Conservation (phyloP, 2,329 filamentous ascomycete species). For the Chaetomiaceae sp. region DNA sequence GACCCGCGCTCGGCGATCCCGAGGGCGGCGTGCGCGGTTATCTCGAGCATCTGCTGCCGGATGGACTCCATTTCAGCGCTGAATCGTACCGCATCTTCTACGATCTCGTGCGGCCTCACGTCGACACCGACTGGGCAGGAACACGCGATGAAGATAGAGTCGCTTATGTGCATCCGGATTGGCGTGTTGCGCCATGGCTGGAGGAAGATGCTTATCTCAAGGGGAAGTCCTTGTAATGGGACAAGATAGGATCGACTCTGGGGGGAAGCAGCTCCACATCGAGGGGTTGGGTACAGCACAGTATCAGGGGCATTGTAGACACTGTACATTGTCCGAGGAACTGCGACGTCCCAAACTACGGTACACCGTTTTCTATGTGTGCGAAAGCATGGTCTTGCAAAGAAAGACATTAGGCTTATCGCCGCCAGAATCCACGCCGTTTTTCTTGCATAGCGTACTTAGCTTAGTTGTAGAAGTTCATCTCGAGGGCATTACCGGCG, state of each 20-base stretch:
- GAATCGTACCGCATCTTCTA: constrained; percentile 52
- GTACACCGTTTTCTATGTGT: no score
- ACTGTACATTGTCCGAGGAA: no score
- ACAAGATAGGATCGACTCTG: background rate
- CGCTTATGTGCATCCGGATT: constrained; percentile 47
- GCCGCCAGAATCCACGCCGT: background rate
- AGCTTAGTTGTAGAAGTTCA: no score
- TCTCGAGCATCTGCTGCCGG: constrained; percentile 49
- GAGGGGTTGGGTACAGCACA: no score
- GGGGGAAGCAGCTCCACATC: background rate
- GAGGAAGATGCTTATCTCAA: constrained; percentile 23
- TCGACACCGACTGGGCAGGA: constrained; percentile 42
- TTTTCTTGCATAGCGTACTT: no score
- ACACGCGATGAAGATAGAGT: constrained; percentile 35
- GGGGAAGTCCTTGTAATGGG: constrained; percentile 4
- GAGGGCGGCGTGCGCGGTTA: constrained; percentile 48
- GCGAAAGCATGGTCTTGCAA: no score
- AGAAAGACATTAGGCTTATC: no score
- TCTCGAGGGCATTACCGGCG: no score
- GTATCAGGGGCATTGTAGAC: no score
- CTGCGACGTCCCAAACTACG: no score
- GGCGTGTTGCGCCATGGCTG: constrained; percentile 36
- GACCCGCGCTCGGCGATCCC: constrained; percentile 47
- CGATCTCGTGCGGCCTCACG: constrained; percentile 43
- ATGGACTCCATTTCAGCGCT: constrained; percentile 55